A percentile compares a stretch with the other conserved stretches of the same genome.
Conservation (phyloP, 305 asterid genomes). For the Solanum hybrid region DNA sequence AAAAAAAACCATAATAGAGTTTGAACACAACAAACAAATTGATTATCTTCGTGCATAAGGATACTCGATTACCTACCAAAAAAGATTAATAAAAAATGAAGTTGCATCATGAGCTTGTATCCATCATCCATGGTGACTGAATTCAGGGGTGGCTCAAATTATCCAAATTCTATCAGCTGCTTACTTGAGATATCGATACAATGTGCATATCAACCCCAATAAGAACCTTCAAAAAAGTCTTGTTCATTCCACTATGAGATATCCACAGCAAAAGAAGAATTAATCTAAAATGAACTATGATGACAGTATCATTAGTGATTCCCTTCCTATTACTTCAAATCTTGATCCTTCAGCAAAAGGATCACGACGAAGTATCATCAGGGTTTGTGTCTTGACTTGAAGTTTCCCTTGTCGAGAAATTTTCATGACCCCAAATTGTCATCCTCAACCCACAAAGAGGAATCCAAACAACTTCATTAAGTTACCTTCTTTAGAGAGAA, state of each 20-base stretch:
- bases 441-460: background rate
- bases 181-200: background rate
- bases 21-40: background rate
- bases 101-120: background rate
- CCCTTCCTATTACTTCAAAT: background rate
- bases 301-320: background rate
- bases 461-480: background rate
- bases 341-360: background rate
- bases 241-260: background rate
- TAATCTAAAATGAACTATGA: background rate
- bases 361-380: background rate
- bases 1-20: background rate
- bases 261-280: background rate
- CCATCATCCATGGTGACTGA: background rate
- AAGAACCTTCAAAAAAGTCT: background rate
- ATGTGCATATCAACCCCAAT: background rate
- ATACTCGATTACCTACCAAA: background rate
- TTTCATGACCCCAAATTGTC: background rate
- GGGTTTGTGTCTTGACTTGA: background rate
- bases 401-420: background rate
- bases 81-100: background rate
- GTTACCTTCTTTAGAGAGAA: background rate
- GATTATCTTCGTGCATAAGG: background rate
- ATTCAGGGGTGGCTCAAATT: background rate
- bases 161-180: background rate